Evolutionary conservation across 805 yeast genomes (phyloP).

Genomic region (Kuraishia hungarica): DNA sequence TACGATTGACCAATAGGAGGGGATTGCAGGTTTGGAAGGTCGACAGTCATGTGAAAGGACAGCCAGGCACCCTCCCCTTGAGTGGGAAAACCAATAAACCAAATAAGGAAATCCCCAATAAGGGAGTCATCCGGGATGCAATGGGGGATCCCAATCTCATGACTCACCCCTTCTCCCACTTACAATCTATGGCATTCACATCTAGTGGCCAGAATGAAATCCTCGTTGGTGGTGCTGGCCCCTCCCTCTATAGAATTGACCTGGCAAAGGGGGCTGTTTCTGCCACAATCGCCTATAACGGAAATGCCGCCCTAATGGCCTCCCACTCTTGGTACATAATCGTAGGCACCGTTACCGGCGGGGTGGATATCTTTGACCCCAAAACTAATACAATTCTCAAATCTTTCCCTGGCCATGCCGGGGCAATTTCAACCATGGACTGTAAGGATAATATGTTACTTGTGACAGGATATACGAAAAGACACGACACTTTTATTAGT

Average conservation of each 20-base stretch:
- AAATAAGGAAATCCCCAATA: background rate
- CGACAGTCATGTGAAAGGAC: background rate
- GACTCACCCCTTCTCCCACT: slow-evolving; percentile 5
- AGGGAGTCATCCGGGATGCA: background rate
- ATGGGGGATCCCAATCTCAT: too few species aligned
- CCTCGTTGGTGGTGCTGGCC: slow-evolving; percentile 31
- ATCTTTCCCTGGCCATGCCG: slow-evolving; percentile 51
- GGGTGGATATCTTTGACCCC: slow-evolving; percentile 59
- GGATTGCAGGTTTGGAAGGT: slow-evolving; percentile 25
- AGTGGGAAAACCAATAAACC: background rate
- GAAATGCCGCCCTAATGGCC: slow-evolving; percentile 38
- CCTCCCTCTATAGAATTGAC: slow-evolving; percentile 33
- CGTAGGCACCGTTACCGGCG: slow-evolving; percentile 51
- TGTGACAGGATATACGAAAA: slow-evolving; percentile 73
- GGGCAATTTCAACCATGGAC: slow-evolving; percentile 55
- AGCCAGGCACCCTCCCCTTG: too few species aligned
- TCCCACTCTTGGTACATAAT: slow-evolving; percentile 46
- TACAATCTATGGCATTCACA: slow-evolving; percentile 32
- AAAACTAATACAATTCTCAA: slow-evolving; percentile 33
- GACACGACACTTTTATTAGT: slow-evolving; percentile 45
- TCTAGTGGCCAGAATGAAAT: slow-evolving; percentile 32
- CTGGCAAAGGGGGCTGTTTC: slow-evolving; percentile 27
- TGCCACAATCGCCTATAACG: slow-evolving; percentile 29
- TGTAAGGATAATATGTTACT: slow-evolving; percentile 58
- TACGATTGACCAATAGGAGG: slow-evolving; percentile 46